Percentiles rank a stretch among this genome's conserved stretches.
These are phyloP conservation scores for Porodaedalea pini DNA, from an alignment of 1,284 basidiomycete genomes.

Conservation along the genomic window DNA sequence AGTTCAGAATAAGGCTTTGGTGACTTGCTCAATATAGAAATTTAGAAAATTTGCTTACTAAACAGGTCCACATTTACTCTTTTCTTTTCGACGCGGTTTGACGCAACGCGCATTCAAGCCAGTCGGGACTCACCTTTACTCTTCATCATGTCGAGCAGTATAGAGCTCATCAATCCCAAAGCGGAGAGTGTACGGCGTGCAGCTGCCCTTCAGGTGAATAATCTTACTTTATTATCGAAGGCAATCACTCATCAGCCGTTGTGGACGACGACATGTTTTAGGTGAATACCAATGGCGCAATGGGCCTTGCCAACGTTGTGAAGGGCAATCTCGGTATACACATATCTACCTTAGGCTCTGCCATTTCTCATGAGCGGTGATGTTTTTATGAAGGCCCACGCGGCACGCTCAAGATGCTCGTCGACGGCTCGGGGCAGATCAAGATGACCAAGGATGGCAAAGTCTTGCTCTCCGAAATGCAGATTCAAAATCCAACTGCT, in stretches of 20 bases:
- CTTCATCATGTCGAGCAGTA: constrained; percentile 66
- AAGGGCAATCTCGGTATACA: constrained; percentile 89
- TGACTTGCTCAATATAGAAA: not conserved
- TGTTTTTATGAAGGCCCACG: constrained; percentile 64
- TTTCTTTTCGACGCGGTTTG: not conserved
- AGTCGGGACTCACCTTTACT: not conserved
- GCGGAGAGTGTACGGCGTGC: constrained; percentile 93
- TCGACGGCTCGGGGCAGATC: constrained; percentile 98
- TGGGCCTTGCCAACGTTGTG: constrained; percentile 96
- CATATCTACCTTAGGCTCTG: constrained; percentile 13
- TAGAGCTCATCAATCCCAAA: constrained; percentile 93
- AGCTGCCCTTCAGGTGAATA: constrained; percentile 87
- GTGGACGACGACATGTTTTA: constrained; percentile 30
- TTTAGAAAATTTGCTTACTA: not conserved
- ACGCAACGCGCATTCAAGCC: not conserved
- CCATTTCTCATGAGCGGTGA: constrained; percentile 7
- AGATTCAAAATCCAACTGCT: constrained; percentile 99
- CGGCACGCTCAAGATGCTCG: constrained; percentile 98
- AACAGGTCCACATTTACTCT: not conserved
- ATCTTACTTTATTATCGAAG: constrained; percentile 22
- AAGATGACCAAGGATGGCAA: constrained; percentile 99
- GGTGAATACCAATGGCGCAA: constrained; percentile 91
- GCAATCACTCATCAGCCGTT: constrained; percentile 23
- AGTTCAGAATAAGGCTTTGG: too few species aligned
- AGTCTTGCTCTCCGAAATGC: constrained; percentile 98